Evolutionary conservation across 192 early-diverging fungal species (phyloP), one percentile per base, ranked within the genome.

Genomic region (Backusella circina): DNA sequence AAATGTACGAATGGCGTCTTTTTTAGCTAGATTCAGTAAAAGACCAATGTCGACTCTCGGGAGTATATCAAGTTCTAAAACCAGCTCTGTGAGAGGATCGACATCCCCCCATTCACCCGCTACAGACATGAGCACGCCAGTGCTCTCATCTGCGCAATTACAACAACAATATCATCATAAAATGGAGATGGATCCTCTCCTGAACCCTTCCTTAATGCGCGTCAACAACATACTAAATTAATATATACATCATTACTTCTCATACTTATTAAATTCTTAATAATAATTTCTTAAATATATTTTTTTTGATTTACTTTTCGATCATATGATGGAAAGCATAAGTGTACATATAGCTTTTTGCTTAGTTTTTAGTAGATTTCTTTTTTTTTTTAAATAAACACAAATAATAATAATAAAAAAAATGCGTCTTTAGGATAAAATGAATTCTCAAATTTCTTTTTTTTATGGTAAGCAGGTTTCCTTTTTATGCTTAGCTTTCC

Each of bases 161-260:
- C 70, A 72, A 21, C 68, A 77, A 44, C 68, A 71, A 32, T 47
- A 77, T n/a, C 75, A 57, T 32, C 23, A 57, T 32, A 71, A 76
- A 31, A 35, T 76, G 32, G 71, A 77, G 18, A 16, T 73, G 39
- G 71, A 72, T 38, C 65, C 76, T 6, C 44, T 77, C 5, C 67
- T 77, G 31, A 77, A 72, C 23, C 76, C 76, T 26, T 77, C 76
- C 6, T 37, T 77, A 26, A 77, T 77, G 76, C 57, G 76, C 12
- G 76, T 77, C 2, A 77, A 77, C 33, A 77, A 77, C 65, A 77
- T 77, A 36, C 39, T 77, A 16, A 77, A 77, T 44, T 77, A 77
- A 44, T 67, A 26, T 10, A 47, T 67, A 18, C 28, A 71, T 61
- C 54, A 61, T 61, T 61, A 44, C 15, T 44, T n/a, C 15, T 44